Base-by-base conservation (phyloP, 257 asterid genomes). In the Apocynum venetum region DNA sequence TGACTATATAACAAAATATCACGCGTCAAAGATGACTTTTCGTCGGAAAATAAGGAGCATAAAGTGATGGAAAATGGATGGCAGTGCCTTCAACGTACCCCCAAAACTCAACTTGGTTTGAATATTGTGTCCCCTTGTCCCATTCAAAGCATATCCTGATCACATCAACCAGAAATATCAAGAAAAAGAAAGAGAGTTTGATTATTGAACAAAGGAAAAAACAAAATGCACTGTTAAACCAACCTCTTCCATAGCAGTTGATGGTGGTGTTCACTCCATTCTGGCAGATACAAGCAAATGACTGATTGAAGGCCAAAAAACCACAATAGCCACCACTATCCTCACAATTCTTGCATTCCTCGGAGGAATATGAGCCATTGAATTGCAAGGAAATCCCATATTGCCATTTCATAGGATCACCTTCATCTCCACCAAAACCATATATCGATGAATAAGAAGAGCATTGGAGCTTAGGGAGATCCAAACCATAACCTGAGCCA, bases 351-450 rank as follows among this genome's bases (percentile, higher is more conserved):
- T 78, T 84, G 82, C 97, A 89, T 0, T 79, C 83, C 41, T 79
- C 78, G 48, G 72, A 74, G 20, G 65, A 56, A 67, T 85, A 85
- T 3, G 89, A 80, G 64, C 80, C 71, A 71, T 87, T 86, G 61
- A 67, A 88, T 79, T 79, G 74, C 90, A 91, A 73, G 38, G 87
- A 77, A 20, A 91, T 82, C 81, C 93, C 94, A 76, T 85, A 91
- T 49, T 91, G 84, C 97, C 97, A 91, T 79, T 87, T 91, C 94
- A 84, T 83, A 1, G 97, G 97, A 72, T 91, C 83, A 11, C 93
- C 97, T 76, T 91, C 91, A 56, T 83, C 86, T 69, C 94, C 97
- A 1, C 97, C 97, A 36, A 91, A 91, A 0, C 97, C 97, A 77
- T 84, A 85, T 4, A 91, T 70, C 17, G 91, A 82, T 2, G 97